Evolutionary conservation across 164 flowering plant genomes (phyloP).

Genomic region (Stephania japonica): DNA sequence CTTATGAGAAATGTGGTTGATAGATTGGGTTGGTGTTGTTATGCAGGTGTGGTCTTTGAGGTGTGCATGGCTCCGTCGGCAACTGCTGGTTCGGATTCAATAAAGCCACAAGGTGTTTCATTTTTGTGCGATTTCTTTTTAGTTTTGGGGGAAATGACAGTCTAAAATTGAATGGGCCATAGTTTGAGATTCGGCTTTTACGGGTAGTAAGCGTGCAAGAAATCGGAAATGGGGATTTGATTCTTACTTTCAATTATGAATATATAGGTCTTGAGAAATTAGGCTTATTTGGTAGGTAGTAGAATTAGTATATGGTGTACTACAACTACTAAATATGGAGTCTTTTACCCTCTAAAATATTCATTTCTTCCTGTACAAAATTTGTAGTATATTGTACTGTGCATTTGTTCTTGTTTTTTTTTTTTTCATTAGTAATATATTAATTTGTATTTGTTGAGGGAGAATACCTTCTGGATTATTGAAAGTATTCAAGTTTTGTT

Average conservation of each 20-base stretch:
- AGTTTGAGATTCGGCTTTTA: not conserved
- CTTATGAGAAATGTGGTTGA: not conserved
- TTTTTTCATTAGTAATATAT: too few species aligned
- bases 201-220: not conserved
- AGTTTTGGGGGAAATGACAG: too few species aligned
- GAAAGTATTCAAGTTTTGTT: not conserved
- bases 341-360: not conserved
- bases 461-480: not conserved
- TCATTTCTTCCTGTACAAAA: not conserved
- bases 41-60: constrained; percentile 7
- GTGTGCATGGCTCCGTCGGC: constrained; percentile 34
- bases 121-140: not conserved
- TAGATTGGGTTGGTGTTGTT: not conserved
- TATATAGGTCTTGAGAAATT: not conserved
- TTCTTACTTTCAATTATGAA: not conserved
- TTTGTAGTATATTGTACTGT: too few species aligned
- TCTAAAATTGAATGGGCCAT: too few species aligned
- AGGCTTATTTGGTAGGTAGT: not conserved
- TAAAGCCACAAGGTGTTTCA: constrained; percentile 44
- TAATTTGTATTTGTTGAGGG: not conserved
- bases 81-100: constrained; percentile 28
- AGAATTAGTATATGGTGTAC: too few species aligned
- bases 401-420: not conserved
- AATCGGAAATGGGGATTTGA: not conserved
- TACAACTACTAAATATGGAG: too few species aligned